Evolutionary conservation across 164 flowering plant species (phyloP).

Genomic region (Berberis thunbergii): DNA sequence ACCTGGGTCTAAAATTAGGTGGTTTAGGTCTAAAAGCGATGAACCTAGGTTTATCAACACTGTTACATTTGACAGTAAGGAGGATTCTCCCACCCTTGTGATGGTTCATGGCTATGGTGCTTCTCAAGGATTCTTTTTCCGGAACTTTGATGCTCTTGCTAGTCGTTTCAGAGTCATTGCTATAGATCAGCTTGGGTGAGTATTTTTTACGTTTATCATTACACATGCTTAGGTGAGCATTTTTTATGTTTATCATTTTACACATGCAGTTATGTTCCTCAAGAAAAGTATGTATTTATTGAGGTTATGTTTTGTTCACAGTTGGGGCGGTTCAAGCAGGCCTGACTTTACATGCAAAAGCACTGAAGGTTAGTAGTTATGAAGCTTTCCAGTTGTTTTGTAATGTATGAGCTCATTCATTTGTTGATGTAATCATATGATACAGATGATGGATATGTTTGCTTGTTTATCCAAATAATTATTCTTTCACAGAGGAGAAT

Average conservation of each 20-base stretch:
- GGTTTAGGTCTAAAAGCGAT: conserved; percentile 9
- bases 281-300: not conserved
- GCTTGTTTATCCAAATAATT: too few relatives aligned
- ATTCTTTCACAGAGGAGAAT: too few relatives aligned
- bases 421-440: too few relatives aligned
- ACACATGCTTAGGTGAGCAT: not conserved
- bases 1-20: conserved; percentile 72
- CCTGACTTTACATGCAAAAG: too few relatives aligned
- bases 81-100: conserved; percentile 74
- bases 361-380: too few relatives aligned
- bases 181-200: conserved; percentile 94
- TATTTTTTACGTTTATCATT: conserved; percentile 2
- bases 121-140: conserved; percentile 91
- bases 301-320: too few relatives aligned
- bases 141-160: conserved; percentile 87
- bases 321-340: too few relatives aligned
- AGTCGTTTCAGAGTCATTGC: conserved; percentile 71
- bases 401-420: too few relatives aligned
- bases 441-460: too few relatives aligned
- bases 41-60: conserved; percentile 67
- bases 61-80: conserved; percentile 70
- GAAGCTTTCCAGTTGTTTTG: too few relatives aligned
- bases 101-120: conserved; percentile 98
- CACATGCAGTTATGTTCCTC: not conserved
- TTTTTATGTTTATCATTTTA: too few relatives aligned